phyloP scores from a whole-genome alignment of 148 eudicot genomes.

The Vaccinium macrocarpon region DNA sequence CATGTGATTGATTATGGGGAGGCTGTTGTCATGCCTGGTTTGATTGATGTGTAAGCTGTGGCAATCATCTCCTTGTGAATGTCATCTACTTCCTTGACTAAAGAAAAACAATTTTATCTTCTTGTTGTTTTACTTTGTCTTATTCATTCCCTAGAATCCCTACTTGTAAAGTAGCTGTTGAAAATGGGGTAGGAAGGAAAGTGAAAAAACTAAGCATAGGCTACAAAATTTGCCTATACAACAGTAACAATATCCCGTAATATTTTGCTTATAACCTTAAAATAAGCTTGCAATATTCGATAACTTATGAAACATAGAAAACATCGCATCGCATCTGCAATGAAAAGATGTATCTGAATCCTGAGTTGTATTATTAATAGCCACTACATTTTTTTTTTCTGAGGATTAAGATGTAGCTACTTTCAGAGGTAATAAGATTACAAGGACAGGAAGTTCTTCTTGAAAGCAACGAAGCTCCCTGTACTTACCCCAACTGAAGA shows the following conservation, averaged over 20 bases:
- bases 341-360: neutral
- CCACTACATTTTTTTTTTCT: neutral
- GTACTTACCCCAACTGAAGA: neutral
- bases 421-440: neutral
- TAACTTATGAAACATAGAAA: neutral
- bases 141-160: neutral
- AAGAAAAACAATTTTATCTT: neutral
- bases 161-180: neutral
- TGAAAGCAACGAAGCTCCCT: neutral
- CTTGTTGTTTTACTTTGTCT: neutral
- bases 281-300: neutral
- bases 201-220: neutral
- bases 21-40: constrained; percentile 98
- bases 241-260: neutral
- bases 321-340: neutral
- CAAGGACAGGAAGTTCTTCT: neutral
- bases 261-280: neutral
- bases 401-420: neutral
- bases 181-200: neutral
- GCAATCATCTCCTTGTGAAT: neutral
- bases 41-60: constrained; percentile 84
- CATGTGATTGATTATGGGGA: constrained; percentile 75
- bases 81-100: neutral
- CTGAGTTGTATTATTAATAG: neutral
- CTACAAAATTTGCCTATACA: neutral